These are phyloP conservation scores for Fusarium buharicum DNA, from an alignment of 2,329 filamentous ascomycete genomes.

Conservation along the genomic window DNA sequence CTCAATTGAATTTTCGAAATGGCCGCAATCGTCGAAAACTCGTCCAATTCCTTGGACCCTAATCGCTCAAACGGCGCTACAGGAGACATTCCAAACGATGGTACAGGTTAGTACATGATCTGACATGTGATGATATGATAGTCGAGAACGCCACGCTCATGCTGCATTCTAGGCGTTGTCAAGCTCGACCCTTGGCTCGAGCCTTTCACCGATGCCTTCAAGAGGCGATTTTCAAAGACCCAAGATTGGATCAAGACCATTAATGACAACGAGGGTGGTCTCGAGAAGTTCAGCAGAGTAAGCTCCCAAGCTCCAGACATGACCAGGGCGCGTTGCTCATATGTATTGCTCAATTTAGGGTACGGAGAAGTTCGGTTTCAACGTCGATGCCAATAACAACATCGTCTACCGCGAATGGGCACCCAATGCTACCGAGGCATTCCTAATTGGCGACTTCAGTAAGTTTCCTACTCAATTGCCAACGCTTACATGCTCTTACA, in stretches of 20 bases:
- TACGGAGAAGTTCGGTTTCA: constrained; percentile 86
- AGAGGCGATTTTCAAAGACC: constrained; percentile 79
- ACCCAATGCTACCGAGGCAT: constrained; percentile 85
- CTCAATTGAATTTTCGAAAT: constrained; percentile 40
- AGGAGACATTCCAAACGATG: constrained; percentile 70
- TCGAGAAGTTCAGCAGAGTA: constrained; percentile 91
- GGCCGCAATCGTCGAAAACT: constrained; percentile 51
- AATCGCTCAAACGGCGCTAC: constrained; percentile 54
- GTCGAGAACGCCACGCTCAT: constrained; percentile 24
- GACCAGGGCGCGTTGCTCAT: constrained; percentile 15
- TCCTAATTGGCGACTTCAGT: constrained; percentile 95
- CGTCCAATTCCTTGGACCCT: constrained; percentile 57
- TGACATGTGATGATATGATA: constrained; percentile 41
- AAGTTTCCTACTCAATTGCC: constrained; percentile 48
- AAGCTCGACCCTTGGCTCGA: constrained; percentile 89
- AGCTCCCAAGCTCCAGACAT: constrained; percentile 33
- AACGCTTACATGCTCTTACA: constrained; percentile 42
- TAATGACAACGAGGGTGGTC: constrained; percentile 82
- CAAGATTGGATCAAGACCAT: constrained; percentile 89
- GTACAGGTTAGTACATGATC: constrained; percentile 68
- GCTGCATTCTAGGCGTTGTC: constrained; percentile 73
- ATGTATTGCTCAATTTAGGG: constrained; percentile 65
- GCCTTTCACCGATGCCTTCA: constrained; percentile 83
- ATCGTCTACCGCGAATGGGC: constrained; percentile 97
- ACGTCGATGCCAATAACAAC: constrained; percentile 81